These are phyloP conservation scores for Parachaetomium inaequale DNA, from an alignment of 495 filamentous ascomycete genomes.

Conservation along the genomic window DNA sequence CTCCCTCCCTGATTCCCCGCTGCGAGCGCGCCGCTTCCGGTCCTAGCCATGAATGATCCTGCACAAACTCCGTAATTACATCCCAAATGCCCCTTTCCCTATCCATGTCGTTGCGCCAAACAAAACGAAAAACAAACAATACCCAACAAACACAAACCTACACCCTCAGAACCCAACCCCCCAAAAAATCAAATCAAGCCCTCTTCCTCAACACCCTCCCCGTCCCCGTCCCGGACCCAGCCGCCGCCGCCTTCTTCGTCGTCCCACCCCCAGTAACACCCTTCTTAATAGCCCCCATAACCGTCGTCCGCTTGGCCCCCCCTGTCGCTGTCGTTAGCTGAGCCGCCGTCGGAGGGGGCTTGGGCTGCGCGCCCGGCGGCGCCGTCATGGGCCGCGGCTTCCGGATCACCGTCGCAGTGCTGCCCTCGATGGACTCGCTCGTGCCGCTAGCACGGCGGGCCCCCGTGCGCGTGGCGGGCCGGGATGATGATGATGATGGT, in stretches of 20 bases:
- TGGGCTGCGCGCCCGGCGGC: slow-evolving; percentile 20
- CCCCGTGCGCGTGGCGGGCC: slow-evolving; percentile 40
- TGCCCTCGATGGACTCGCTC: slow-evolving; percentile 50
- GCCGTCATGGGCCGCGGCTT: slow-evolving; percentile 44
- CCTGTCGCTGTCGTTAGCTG: slow-evolving; percentile 18
- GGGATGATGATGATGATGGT: slow-evolving; percentile 26
- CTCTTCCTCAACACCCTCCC: slow-evolving; percentile 52
- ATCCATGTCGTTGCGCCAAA: background rate
- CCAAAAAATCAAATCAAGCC: slow-evolving; percentile 19
- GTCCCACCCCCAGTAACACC: slow-evolving; percentile 30
- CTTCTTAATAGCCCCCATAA: slow-evolving; percentile 45
- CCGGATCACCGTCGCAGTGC: slow-evolving; percentile 44
- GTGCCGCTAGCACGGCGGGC: slow-evolving; percentile 44
- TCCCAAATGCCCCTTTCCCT: background rate
- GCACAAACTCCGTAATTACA: background rate
- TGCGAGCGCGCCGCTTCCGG: background rate
- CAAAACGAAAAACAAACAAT: background rate
- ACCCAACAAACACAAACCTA: no score
- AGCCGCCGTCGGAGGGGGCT: slow-evolving; percentile 20
- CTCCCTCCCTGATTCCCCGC: background rate
- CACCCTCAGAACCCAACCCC: background rate
- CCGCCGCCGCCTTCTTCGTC: slow-evolving; percentile 41
- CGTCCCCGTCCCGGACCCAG: slow-evolving; percentile 30
- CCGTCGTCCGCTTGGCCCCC: slow-evolving; percentile 37
- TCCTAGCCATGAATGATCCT: background rate